Percentiles rank a stretch among this genome's conserved stretches.
These are phyloP conservation scores for Lyophyllum shimeji DNA, from an alignment of 768 basidiomycete genomes.

Conservation along the genomic window DNA sequence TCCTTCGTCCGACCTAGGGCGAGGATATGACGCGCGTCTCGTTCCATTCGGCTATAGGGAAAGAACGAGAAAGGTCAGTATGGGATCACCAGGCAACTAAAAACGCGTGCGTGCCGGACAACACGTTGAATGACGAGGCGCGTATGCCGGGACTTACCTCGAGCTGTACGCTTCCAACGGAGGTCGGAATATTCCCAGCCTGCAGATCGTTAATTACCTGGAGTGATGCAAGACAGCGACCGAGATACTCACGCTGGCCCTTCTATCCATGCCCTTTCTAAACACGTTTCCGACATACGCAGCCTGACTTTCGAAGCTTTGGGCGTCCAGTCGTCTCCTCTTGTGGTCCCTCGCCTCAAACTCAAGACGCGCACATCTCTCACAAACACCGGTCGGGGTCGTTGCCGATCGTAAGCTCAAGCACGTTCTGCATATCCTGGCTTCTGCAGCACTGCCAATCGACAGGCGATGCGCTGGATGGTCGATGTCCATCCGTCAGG, in stretches of 20 bases:
- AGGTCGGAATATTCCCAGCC: not conserved
- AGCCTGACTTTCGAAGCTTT: not conserved
- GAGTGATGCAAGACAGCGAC: not conserved
- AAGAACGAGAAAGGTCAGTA: not conserved
- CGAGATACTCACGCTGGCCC: not conserved
- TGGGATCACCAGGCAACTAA: not conserved
- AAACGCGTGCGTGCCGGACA: not conserved
- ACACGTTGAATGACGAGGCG: not conserved
- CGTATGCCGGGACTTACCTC: not conserved
- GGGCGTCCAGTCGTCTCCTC: not conserved
- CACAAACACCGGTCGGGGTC: not conserved
- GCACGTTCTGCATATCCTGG: constrained; percentile 2
- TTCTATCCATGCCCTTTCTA: not conserved
- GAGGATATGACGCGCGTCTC: not conserved
- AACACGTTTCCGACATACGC: not conserved
- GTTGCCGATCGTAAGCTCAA: not conserved
- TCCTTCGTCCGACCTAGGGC: not conserved
- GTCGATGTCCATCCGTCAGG: constrained; percentile 8
- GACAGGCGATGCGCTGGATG: not conserved
- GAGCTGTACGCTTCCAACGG: not conserved
- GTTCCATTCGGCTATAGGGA: not conserved
- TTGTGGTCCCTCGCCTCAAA: not conserved
- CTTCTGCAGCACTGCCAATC: not conserved
- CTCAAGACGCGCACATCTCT: constrained; percentile 3
- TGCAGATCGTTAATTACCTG: not conserved